Conservation (phyloP, 768 basidiomycete genomes). For the Hypholoma sublateritium region DNA sequence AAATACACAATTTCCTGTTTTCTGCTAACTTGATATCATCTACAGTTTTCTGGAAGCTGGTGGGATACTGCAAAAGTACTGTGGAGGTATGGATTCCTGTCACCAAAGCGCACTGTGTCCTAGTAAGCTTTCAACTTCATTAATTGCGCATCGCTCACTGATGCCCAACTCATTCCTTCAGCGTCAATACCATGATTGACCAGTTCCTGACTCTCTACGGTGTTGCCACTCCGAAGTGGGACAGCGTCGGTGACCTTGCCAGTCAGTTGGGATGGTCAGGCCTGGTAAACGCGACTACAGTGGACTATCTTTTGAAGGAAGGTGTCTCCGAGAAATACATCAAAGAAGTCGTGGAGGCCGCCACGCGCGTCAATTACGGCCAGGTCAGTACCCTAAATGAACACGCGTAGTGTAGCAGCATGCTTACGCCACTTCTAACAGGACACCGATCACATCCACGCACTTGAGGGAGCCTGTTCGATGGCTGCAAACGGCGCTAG, state of each 20-base stretch:
- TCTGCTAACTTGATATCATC: neutral
- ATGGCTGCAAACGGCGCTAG: slow-evolving; percentile 72
- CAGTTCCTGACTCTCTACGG: slow-evolving; percentile 58
- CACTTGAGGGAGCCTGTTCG: slow-evolving; percentile 66
- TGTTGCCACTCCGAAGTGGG: slow-evolving; percentile 55
- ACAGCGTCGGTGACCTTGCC: slow-evolving; percentile 60
- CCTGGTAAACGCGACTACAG: slow-evolving; percentile 49
- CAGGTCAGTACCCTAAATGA: slow-evolving; percentile 42
- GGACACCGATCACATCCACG: slow-evolving; percentile 74
- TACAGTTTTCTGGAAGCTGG: slow-evolving; percentile 56
- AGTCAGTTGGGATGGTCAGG: slow-evolving; percentile 47
- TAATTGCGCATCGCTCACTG: neutral
- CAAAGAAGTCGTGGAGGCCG: slow-evolving; percentile 75
- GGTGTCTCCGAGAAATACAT: slow-evolving; percentile 61
- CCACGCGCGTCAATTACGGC: slow-evolving; percentile 83
- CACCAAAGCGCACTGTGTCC: slow-evolving; percentile 55
- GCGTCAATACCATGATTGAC: slow-evolving; percentile 56
- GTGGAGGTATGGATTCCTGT: slow-evolving; percentile 72
- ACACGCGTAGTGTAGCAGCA: neutral
- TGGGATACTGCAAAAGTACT: slow-evolving; percentile 74
- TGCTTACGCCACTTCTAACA: slow-evolving; percentile 22
- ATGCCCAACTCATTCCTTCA: slow-evolving; percentile 20
- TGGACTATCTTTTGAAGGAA: slow-evolving; percentile 53
- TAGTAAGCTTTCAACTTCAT: slow-evolving; percentile 39
- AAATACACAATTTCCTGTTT: neutral